Percentiles rank a stretch among this genome's conserved stretches.
These are phyloP conservation scores for Gossypium davidsonii DNA, from an alignment of 441 rosid genomes.

Conservation along the genomic window DNA sequence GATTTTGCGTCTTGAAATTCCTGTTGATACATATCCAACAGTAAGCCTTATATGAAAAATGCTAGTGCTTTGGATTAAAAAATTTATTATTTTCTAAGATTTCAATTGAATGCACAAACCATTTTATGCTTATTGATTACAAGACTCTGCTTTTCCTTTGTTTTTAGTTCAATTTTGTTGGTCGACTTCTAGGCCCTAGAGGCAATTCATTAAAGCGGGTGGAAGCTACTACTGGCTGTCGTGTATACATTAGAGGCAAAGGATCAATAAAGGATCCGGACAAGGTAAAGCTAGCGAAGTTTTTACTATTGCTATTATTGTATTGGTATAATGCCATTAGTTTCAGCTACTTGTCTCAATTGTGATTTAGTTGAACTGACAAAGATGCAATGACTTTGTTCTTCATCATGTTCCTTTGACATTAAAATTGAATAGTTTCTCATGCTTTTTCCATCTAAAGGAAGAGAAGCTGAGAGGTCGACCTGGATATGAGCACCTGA, in stretches of 20 bases:
- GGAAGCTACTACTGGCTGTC: slow-evolving; percentile 89
- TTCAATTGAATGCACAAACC: background rate
- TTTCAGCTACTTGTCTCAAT: background rate
- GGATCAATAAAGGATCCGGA: slow-evolving; percentile 96
- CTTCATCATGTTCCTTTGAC: background rate
- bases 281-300: slow-evolving; percentile 39
- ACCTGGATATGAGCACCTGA: slow-evolving; percentile 92
- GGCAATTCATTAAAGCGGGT: slow-evolving; percentile 91
- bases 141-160: slow-evolving; percentile 21
- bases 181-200: slow-evolving; percentile 83
- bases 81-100: background rate
- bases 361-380: background rate
- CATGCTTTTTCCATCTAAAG: slow-evolving; percentile 33
- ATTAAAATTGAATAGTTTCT: slow-evolving; percentile 14
- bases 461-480: slow-evolving; percentile 90
- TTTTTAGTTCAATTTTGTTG: slow-evolving; percentile 81
- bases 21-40: slow-evolving; percentile 77
- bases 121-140: slow-evolving; percentile 6
- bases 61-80: background rate
- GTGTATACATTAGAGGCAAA: slow-evolving; percentile 87
- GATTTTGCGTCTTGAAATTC: slow-evolving; percentile 94
- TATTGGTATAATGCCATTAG: background rate
- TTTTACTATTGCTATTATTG: background rate
- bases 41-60: slow-evolving; percentile 30
- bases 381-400: background rate